Percentiles rank a stretch among this genome's conserved stretches.
phyloP scores from a whole-genome alignment of 352 stramenopile species.

The Phytophthora foliorum region DNA sequence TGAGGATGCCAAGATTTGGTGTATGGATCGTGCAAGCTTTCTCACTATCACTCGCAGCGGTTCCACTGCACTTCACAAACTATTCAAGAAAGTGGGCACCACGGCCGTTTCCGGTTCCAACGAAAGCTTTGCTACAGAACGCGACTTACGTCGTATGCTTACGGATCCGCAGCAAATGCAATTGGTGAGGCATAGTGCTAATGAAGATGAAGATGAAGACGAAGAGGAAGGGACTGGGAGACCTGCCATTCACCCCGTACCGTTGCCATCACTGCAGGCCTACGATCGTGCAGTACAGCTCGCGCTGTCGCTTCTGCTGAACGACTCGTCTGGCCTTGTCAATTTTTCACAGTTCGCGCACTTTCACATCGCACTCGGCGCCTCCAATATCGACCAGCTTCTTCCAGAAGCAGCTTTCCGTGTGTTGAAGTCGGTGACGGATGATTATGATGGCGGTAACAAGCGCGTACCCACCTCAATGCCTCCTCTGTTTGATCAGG shows the following conservation, averaged over 20 bases:
- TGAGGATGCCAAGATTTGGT: slow-evolving; percentile 94
- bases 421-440: slow-evolving; percentile 64
- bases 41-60: slow-evolving; percentile 86
- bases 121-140: slow-evolving; percentile 72
- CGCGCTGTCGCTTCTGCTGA: slow-evolving; percentile 74
- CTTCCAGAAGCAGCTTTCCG: slow-evolving; percentile 83
- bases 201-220: slow-evolving; percentile 29
- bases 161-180: slow-evolving; percentile 44
- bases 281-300: slow-evolving; percentile 72
- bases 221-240: slow-evolving; percentile 2
- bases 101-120: slow-evolving; percentile 43
- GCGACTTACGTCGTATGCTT: slow-evolving; percentile 71
- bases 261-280: slow-evolving; percentile 34
- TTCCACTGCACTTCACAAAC: slow-evolving; percentile 75
- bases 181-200: slow-evolving; percentile 43
- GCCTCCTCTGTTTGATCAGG: slow-evolving; percentile 14
- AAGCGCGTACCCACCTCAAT: slow-evolving; percentile 6
- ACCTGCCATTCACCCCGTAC: slow-evolving; percentile 4
- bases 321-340: slow-evolving; percentile 75
- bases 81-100: slow-evolving; percentile 77
- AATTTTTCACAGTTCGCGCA: slow-evolving; percentile 93
- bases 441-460: slow-evolving; percentile 27
- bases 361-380: slow-evolving; percentile 85
- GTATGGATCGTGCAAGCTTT: slow-evolving; percentile 90
- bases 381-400: slow-evolving; percentile 77